These are phyloP conservation scores for Haberlea rhodopensis DNA, from an alignment of 257 asterid species.

Conservation along the genomic window DNA sequence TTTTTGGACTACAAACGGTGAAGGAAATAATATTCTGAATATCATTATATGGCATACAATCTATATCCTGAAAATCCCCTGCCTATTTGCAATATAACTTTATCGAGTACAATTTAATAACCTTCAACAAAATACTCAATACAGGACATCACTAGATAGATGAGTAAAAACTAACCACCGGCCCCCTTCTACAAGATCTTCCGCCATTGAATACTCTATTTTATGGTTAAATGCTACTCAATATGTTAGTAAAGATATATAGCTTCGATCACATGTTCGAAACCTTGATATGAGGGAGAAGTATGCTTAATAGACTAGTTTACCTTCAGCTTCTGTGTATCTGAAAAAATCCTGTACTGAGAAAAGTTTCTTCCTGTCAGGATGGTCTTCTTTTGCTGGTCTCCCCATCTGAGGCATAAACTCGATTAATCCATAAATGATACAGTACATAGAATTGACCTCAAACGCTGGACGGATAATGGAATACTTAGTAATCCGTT, in stretches of 20 bases:
- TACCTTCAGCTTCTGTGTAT: conserved; percentile 99
- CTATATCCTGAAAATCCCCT: background rate
- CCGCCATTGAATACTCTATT: background rate
- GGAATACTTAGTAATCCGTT: conserved; percentile 85
- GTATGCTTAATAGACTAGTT: background rate
- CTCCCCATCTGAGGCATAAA: conserved; percentile 81
- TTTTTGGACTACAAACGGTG: conserved; percentile 3
- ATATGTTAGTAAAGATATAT: background rate
- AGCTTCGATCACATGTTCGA: background rate
- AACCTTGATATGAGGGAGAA: background rate
- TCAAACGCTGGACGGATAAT: conserved; percentile 83
- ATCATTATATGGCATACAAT: background rate
- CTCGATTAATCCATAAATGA: conserved; percentile 77
- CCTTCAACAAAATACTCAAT: background rate
- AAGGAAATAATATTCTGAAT: background rate
- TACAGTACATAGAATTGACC: conserved; percentile 73
- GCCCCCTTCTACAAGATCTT: background rate
- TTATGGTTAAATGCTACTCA: background rate
- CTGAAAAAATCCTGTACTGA: conserved; percentile 96
- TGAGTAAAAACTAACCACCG: background rate
- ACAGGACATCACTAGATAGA: background rate
- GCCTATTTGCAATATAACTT: background rate
- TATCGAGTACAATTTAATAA: too few species aligned
- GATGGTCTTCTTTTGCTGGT: conserved; percentile 84
- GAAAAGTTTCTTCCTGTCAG: conserved; percentile 88